Conservation (phyloP, 2,329 filamentous ascomycete genomes). For the Decorospora gaudefroyi region DNA sequence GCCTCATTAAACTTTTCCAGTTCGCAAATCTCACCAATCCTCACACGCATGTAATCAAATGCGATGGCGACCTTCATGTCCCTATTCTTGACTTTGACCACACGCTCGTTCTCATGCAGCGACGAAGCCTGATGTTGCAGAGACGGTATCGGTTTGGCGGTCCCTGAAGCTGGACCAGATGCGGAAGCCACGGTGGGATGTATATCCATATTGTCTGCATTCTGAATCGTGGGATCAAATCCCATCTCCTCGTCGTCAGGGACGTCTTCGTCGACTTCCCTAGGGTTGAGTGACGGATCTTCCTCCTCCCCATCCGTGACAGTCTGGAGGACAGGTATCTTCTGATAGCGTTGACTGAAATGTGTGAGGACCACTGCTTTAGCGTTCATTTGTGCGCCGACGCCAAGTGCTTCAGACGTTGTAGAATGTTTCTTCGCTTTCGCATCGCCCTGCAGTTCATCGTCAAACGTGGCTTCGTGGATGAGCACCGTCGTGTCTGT, state of each 20-base stretch:
- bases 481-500: slow-evolving; percentile 78
- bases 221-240: slow-evolving; percentile 24
- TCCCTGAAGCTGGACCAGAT: slow-evolving; percentile 1
- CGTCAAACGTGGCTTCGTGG: slow-evolving; percentile 95
- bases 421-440: slow-evolving; percentile 88
- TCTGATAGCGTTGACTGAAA: slow-evolving; percentile 92
- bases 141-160: slow-evolving; percentile 13
- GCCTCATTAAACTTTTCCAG: slow-evolving; percentile 67
- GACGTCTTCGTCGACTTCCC: slow-evolving; percentile 35
- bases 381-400: slow-evolving; percentile 79
- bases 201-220: slow-evolving; percentile 32
- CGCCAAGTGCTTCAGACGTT: slow-evolving; percentile 77
- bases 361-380: slow-evolving; percentile 84
- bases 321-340: slow-evolving; percentile 62
- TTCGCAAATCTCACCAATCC: slow-evolving; percentile 70
- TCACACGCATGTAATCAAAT: slow-evolving; percentile 79
- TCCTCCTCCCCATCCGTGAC: slow-evolving; percentile 39
- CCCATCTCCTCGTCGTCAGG: slow-evolving; percentile 26
- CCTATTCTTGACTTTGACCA: slow-evolving; percentile 49
- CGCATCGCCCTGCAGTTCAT: slow-evolving; percentile 78
- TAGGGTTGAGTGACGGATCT: slow-evolving; percentile 20
- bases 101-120: slow-evolving; percentile 26
- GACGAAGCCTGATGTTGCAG: slow-evolving; percentile 16
- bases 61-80: slow-evolving; percentile 71
- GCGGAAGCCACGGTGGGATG: slow-evolving; percentile 12